Conservation (phyloP, 305 asterid species). For the Salvia sclarea region DNA sequence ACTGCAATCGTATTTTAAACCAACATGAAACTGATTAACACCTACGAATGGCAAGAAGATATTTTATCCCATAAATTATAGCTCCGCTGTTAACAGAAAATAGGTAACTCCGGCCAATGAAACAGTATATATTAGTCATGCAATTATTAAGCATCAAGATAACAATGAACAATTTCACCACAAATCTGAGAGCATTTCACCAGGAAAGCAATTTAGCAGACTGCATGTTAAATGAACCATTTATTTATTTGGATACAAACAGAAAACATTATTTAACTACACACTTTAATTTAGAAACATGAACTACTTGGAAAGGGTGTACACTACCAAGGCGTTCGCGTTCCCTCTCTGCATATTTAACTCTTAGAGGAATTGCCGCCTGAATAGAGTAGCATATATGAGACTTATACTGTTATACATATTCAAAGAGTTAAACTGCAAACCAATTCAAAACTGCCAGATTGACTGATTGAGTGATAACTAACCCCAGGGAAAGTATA, state of each 20-base stretch:
- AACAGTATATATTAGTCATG: neutral
- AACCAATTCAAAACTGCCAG: slow-evolving; percentile 19
- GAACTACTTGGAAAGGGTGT: slow-evolving; percentile 3
- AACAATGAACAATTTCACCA: neutral
- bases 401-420: slow-evolving; percentile 16
- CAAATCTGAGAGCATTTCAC: neutral
- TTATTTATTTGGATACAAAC: neutral
- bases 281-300: neutral
- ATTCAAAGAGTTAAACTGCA: slow-evolving; percentile 18
- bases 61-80: neutral
- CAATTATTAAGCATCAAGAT: neutral
- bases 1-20: neutral
- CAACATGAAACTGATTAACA: slow-evolving; percentile 8
- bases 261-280: neutral
- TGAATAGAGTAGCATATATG: slow-evolving; percentile 35
- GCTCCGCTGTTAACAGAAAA: neutral
- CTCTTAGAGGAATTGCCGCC: slow-evolving; percentile 61
- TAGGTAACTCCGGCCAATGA: neutral
- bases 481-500: slow-evolving; percentile 84
- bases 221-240: neutral
- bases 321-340: slow-evolving; percentile 68
- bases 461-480: slow-evolving; percentile 27
- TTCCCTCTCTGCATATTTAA: slow-evolving; percentile 79
- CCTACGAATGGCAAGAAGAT: neutral
- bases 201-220: slow-evolving; percentile 10